phyloP scores from a whole-genome alignment of 176 grass and related monocot genomes.

The Elaeis guineensis region DNA sequence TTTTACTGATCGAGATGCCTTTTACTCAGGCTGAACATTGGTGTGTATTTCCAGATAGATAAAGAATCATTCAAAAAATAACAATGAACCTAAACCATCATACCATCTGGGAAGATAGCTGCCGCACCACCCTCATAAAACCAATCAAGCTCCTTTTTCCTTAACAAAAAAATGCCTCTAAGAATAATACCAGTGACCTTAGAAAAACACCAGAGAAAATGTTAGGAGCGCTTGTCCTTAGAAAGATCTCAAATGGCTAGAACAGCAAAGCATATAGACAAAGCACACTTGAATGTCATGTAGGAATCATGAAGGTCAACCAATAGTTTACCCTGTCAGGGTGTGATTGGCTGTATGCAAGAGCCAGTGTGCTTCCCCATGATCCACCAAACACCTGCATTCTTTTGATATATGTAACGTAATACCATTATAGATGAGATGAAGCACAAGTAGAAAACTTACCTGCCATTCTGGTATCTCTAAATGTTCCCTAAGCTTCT shows the following conservation, averaged over 20 bases:
- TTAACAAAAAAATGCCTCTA: slow-evolving; percentile 83
- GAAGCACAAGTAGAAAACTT: neutral
- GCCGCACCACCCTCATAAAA: slow-evolving; percentile 90
- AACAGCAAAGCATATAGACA: neutral
- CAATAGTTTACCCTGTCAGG: slow-evolving; percentile 58
- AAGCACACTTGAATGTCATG: neutral
- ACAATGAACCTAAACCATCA: neutral
- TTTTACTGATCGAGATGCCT: too few species aligned
- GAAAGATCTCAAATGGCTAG: neutral
- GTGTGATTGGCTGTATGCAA: slow-evolving; percentile 73
- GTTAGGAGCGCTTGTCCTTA: slow-evolving; percentile 5
- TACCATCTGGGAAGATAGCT: slow-evolving; percentile 90
- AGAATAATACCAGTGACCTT: slow-evolving; percentile 91
- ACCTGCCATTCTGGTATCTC: slow-evolving; percentile 88
- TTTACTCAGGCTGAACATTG: too few species aligned
- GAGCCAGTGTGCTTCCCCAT: slow-evolving; percentile 93
- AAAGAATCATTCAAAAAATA: neutral
- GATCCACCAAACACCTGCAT: slow-evolving; percentile 91
- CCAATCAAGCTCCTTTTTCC: slow-evolving; percentile 94
- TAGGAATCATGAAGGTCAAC: neutral
- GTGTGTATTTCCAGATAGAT: neutral
- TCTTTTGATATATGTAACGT: neutral
- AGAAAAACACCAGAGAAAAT: slow-evolving; percentile 1
- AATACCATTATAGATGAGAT: neutral
- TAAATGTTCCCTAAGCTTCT: slow-evolving; percentile 81